Base-by-base conservation (phyloP, 495 filamentous ascomycete genomes). In the Daldinia grandis region DNA sequence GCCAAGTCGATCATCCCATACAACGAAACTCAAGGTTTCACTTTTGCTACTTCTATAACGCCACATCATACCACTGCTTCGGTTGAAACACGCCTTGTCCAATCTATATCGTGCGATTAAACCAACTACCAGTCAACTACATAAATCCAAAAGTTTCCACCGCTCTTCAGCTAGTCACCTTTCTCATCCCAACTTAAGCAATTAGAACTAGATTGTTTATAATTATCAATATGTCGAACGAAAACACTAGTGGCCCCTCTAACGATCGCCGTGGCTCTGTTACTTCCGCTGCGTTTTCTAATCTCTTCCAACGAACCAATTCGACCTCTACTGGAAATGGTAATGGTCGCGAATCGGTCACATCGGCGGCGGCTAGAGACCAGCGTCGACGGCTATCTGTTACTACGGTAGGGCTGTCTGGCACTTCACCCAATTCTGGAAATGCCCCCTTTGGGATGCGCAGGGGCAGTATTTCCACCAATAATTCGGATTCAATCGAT, bases 351-450 rank as follows among this genome's bases (percentile, higher is more conserved):
- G 86, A 88, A 66, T 87, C 92, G 54, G 90, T 92, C 73, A 83
- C 88, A 4, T 86, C 87, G 40, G 87, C 88, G 31, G 88, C 89
- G 61, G 86, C 87, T 44, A 88, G 89, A 75, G 89, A 91, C 64
- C 90, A 92, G 65, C 90, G 90, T 49, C 92, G 95, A 62, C 89
- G 95, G 30, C 87, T 97, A 66, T 98, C 95, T 59, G 87, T 98
- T 75, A 91, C 92, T 42, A 94, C 93, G 4, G 80, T 95, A 63
- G 94, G 94, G 44, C 84, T 97, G 38, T 92, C 91, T 25, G 93
- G 92, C 51, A 84, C 84, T 44, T 93, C 94, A 12, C 92, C 93
- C 4, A 86, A 83, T 44, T 87, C 87, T 4, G 82, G 88, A 25
- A 90, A 87, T 76, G 80, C 80, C 19, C 81, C 81, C 57, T 78